Evolutionary conservation across 2,329 filamentous ascomycete genomes (phyloP).

Genomic region (Cercospora sp.): DNA sequence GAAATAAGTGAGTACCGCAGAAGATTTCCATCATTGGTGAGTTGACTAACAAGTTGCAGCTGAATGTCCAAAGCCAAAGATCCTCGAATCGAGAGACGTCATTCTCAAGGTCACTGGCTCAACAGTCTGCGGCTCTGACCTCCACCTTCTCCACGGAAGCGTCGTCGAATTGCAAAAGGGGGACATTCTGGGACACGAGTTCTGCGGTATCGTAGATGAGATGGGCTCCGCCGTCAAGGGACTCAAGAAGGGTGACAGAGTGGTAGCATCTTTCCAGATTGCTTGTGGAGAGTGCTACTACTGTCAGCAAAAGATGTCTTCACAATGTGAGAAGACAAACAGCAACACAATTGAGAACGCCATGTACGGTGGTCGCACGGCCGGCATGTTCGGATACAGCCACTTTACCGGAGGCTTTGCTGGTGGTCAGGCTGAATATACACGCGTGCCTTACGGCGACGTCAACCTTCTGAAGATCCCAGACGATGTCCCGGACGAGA

Average conservation of each 20-base stretch:
- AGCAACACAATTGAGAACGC: constrained; percentile 67
- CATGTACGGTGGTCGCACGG: constrained; percentile 77
- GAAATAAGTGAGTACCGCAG: constrained; percentile 49
- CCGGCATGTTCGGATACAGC: constrained; percentile 61
- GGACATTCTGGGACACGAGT: constrained; percentile 55
- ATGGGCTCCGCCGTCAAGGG: constrained; percentile 47
- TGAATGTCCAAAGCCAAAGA: constrained; percentile 67
- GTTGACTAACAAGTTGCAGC: constrained; percentile 37
- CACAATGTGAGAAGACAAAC: constrained; percentile 79
- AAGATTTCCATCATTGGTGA: constrained; percentile 42
- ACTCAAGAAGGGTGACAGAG: constrained; percentile 55
- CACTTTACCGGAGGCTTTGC: constrained; percentile 84
- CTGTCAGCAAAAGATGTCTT: constrained; percentile 75
- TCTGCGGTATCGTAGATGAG: constrained; percentile 53
- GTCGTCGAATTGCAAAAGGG: constrained; percentile 54
- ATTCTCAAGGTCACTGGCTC: constrained; percentile 74
- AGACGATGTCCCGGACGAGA: constrained; percentile 78
- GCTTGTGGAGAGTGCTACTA: constrained; percentile 69
- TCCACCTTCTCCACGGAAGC: constrained; percentile 56
- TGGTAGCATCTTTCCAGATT: constrained; percentile 86
- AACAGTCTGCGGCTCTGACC: constrained; percentile 62
- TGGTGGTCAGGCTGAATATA: constrained; percentile 84
- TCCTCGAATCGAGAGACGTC: constrained; percentile 73
- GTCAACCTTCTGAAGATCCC: constrained; percentile 80
- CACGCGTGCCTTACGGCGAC: constrained; percentile 76